Percentiles rank a stretch among this genome's conserved stretches.
Conservation (phyloP, 192 early-diverging fungal genomes). For the Umbelopsis vinacea region DNA sequence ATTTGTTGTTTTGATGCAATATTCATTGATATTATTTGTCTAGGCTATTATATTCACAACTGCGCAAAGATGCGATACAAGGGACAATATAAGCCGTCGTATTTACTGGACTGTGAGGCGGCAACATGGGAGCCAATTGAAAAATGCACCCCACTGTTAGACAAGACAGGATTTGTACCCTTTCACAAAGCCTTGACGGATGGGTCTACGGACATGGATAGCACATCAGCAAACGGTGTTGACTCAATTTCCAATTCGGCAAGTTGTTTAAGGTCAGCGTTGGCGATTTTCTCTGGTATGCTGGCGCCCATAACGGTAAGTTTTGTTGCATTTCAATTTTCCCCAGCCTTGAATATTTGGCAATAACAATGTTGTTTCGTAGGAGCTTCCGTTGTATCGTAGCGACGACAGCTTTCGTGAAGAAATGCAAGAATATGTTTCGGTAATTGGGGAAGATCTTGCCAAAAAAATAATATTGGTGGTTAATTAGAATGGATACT, state of each 20-base stretch:
- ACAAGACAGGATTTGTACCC: constrained; percentile 53
- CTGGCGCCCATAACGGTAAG: constrained; percentile 37
- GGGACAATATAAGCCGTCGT: constrained; percentile 82
- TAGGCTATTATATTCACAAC: constrained; percentile 89
- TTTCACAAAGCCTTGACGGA: constrained; percentile 40
- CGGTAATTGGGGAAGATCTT: constrained; percentile 38
- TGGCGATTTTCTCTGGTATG: constrained; percentile 22
- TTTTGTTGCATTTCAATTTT: background rate
- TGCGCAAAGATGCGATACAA: constrained; percentile 97
- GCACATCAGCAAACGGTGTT: constrained; percentile 3
- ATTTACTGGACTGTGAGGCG: constrained; percentile 74
- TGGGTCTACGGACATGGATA: constrained; percentile 19
- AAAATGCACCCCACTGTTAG: constrained; percentile 53
- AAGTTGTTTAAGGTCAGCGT: background rate
- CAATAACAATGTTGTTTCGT: background rate
- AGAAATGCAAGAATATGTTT: constrained; percentile 32
- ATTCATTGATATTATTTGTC: background rate
- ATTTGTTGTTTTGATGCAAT: background rate
- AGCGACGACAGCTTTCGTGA: constrained; percentile 12
- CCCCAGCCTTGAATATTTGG: background rate
- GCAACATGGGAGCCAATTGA: constrained; percentile 59
- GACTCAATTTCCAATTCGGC: constrained; percentile 32
- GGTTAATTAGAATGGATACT: background rate
- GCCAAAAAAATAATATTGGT: constrained; percentile 36
- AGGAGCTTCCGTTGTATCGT: constrained; percentile 1